Conservation (phyloP, 495 filamentous ascomycete species). For the Aspergillus heteromorphus region DNA sequence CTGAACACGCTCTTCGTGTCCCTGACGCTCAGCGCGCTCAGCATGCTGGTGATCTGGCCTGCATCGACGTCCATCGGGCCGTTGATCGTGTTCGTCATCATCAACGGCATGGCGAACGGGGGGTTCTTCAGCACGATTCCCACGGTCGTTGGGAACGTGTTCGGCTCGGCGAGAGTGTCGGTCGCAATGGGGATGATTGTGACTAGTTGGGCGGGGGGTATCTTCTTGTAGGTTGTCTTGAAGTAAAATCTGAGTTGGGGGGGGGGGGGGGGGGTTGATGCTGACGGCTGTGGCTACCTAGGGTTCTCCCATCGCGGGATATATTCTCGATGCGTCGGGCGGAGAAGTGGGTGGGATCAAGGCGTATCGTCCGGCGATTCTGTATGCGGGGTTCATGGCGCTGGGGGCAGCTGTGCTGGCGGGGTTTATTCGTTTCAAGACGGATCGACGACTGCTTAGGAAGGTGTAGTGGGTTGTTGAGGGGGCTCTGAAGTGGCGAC, state of each 20-base stretch:
- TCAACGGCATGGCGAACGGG: constrained; percentile 53
- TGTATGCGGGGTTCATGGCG: constrained; percentile 47
- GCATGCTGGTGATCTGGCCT: constrained; percentile 54
- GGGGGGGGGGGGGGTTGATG: constrained; percentile 28
- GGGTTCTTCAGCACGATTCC: constrained; percentile 57
- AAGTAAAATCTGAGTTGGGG: constrained; percentile 35
- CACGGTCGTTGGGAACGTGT: constrained; percentile 54
- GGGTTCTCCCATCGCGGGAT: constrained; percentile 57
- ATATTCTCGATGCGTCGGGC: constrained; percentile 49
- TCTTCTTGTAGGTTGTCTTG: constrained; percentile 39
- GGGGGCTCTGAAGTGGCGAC: too few species aligned
- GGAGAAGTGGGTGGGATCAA: constrained; percentile 38
- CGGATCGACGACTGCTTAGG: not conserved
- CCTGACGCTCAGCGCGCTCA: constrained; percentile 44
- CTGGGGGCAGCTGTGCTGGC: constrained; percentile 12
- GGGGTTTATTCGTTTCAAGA: not conserved
- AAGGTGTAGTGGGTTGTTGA: not conserved
- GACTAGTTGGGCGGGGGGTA: constrained; percentile 57
- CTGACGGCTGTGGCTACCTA: constrained; percentile 19
- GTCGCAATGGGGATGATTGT: constrained; percentile 59
- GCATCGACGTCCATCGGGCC: constrained; percentile 47
- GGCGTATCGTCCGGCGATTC: constrained; percentile 54
- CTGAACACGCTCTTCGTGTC: constrained; percentile 47
- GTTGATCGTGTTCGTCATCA: constrained; percentile 45
- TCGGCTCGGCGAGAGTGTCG: constrained; percentile 48